Evolutionary conservation across 768 basidiomycete genomes (phyloP).

Genomic region (Psilocybe azurescens): DNA sequence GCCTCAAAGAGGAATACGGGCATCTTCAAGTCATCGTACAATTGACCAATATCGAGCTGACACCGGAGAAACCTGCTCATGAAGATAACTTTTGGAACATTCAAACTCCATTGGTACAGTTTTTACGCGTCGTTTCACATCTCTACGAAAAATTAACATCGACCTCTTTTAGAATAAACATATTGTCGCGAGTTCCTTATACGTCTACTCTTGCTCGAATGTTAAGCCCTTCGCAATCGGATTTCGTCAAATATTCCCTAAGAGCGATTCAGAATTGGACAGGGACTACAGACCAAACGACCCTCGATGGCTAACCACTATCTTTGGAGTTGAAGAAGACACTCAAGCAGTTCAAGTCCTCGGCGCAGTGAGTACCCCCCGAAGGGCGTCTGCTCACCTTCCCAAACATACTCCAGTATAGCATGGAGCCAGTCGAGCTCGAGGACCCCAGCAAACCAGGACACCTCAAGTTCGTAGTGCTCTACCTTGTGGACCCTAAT

Average conservation of each 20-base stretch:
- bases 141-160: background rate
- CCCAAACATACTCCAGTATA: slow-evolving; percentile 48
- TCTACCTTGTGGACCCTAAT: slow-evolving; percentile 46
- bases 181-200: slow-evolving; percentile 34
- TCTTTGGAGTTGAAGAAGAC: slow-evolving; percentile 31
- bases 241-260: slow-evolving; percentile 24
- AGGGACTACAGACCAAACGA: slow-evolving; percentile 30
- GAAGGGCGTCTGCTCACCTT: slow-evolving; percentile 43
- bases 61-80: slow-evolving; percentile 33
- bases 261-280: background rate
- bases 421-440: slow-evolving; percentile 41
- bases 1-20: slow-evolving; percentile 17
- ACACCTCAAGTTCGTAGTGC: slow-evolving; percentile 46
- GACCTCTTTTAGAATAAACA: slow-evolving; percentile 32
- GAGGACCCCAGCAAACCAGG: slow-evolving; percentile 43
- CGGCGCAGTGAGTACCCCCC: slow-evolving; percentile 37
- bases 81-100: slow-evolving; percentile 32
- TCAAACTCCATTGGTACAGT: slow-evolving; percentile 29
- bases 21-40: slow-evolving; percentile 31
- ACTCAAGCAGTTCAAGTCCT: slow-evolving; percentile 31
- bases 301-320: slow-evolving; percentile 30
- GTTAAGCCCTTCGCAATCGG: slow-evolving; percentile 26
- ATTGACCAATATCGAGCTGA: slow-evolving; percentile 34
- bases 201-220: slow-evolving; percentile 33
- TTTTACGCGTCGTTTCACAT: background rate